Conservation (phyloP, 495 filamentous ascomycete species). For the Talaromyces liani region DNA sequence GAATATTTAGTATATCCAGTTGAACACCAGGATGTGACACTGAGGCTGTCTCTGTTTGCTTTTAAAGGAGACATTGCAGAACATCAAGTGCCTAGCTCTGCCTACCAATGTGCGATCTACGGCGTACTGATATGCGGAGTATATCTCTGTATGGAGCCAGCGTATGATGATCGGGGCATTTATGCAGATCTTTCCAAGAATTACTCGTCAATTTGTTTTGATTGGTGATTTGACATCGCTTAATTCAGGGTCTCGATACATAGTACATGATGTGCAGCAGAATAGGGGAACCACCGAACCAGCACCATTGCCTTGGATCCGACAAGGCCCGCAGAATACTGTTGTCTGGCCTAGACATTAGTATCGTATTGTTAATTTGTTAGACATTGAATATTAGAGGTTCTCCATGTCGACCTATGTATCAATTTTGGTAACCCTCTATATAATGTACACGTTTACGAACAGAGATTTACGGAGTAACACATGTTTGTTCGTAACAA, state of each 20-base stretch:
- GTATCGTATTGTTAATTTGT: too few relatives aligned
- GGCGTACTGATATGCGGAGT: background rate
- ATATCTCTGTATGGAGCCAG: background rate
- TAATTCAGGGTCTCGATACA: background rate
- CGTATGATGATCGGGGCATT: background rate
- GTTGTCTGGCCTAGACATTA: too few relatives aligned
- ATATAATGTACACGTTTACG: too few relatives aligned
- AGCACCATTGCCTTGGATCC: background rate
- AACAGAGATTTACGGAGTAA: too few relatives aligned
- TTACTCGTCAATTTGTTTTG: background rate
- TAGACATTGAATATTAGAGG: too few relatives aligned
- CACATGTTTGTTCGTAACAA: too few relatives aligned
- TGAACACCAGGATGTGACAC: too few relatives aligned
- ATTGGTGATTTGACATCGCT: background rate
- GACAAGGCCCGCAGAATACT: background rate
- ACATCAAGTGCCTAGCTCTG: too few relatives aligned
- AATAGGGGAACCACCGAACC: background rate
- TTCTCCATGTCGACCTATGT: too few relatives aligned
- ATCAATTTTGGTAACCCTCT: too few relatives aligned
- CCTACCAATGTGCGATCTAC: background rate
- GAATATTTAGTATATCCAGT: background rate
- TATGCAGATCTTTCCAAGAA: background rate
- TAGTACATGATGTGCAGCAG: background rate
- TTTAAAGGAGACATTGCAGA: too few relatives aligned
- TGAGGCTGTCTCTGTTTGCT: too few relatives aligned